Evolutionary conservation across 495 filamentous ascomycete genomes (phyloP), one percentile per base, ranked within the genome.

Genomic region (Aspergillus hancockii): DNA sequence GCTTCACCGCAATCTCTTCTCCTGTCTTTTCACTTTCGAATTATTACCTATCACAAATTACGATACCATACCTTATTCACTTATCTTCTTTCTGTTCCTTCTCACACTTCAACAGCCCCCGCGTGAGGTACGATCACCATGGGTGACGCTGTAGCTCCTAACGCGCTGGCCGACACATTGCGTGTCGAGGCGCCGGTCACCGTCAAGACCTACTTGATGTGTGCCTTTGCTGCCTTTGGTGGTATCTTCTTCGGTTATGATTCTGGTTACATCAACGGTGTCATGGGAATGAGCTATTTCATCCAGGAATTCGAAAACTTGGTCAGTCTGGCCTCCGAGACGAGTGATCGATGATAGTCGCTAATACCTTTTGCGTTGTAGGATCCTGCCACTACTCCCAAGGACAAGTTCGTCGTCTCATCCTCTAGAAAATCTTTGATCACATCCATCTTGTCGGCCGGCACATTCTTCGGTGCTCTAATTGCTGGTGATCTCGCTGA

Each of bases 381-480:
- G 60, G 62, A 72, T 21, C 58, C 64, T 30, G 54, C 52, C 7
- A 70, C 64, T 16, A 72, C 67, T 22, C 55, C 63, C 36, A 43
- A 61, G 12, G 63, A 65, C 0, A 52, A 54, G 0, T 83, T 81
- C 61, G 75, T 77, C 21, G 63, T 86, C 23, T 71, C 77, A 4
- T 72, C 79, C 12, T 78, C 68, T 49, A 71, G 74, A 43, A 81
- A 83, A 62, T 86, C 85, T 7, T 79, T 90, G 31, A 89, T 89
- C 64, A 85, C 85, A 61, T 89, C 88, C 28, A 89, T 91, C 63
- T 81, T 90, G 21, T 90, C 88, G 28, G 81, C 79, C 63, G 88
- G 88, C 65, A 91, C 88, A 57, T 90, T 91, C 81, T 87, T 90
- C 61, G 88, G 88, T 62, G 86, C 88, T 57, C 68, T 91, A 55